Evolutionary conservation across 192 early-diverging fungal species (phyloP), one percentile per base, ranked within the genome.

Genomic region (Paraglomus brasilianum): DNA sequence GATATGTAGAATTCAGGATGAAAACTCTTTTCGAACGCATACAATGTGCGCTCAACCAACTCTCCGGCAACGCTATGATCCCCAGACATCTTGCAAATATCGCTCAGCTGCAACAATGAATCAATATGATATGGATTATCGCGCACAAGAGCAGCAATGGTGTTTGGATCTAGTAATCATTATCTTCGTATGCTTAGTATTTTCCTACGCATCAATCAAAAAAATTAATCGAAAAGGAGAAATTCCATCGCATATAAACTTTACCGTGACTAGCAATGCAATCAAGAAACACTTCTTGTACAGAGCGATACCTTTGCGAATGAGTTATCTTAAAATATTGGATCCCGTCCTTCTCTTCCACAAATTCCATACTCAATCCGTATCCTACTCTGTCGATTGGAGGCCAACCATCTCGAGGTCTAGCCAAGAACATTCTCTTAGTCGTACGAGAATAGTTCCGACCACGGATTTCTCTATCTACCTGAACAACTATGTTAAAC

Each of bases 81-180:
- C 24, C 92, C 92, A 61, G 87, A 86, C 39, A 95, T 94, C 72
- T 90, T 93, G 24, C 84, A 84, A 38, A 97, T 85, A 71, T 97
- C 94, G 55, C 88, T 91, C 5, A 92, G 70, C 75, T 95, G 94
- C 38, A 96, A 72, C 49, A 95, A 75, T 22, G 88, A 80, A 75
- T 95, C 91, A 42, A 97, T 84, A 74, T 97, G 95, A 72, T 91
- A 97, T 6, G 94, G 95, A 80, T 93, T 82, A 17, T 87, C 81
- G 44, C 85, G 81, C 17, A 88, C 77, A 3, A 95, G 76, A 5
- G 80, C 71, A 22, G 87, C 77, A 22, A 97, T 81, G 7, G 83
- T 85, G 39, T 90, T 83, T 0, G 93, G 89, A 74, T 93, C 88
- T 78, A 73, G n/a, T 4, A 40, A 22, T n/a, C 8, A 21, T 30